Conservation (phyloP, 2,329 filamentous ascomycete species). For the Ceratocystis alfenasii region DNA sequence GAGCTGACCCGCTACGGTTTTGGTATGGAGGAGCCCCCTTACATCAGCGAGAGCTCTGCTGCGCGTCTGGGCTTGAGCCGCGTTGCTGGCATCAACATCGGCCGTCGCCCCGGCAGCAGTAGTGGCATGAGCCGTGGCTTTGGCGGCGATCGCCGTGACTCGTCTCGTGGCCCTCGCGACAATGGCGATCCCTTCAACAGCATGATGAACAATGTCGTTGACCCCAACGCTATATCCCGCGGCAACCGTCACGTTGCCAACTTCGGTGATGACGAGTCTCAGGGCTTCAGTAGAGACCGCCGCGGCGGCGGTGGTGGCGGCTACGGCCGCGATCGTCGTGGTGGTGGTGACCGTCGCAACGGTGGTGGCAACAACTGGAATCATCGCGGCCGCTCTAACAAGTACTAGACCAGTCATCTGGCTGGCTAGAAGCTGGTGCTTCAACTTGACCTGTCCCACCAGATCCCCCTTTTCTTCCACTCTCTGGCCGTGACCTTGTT, state of each 20-base stretch:
- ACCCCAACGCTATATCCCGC: conserved; percentile 13
- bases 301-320: conserved; percentile 21
- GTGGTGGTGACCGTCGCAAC: conserved; percentile 14
- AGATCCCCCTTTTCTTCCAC: neutral
- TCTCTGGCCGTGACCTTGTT: neutral
- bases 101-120: conserved; percentile 13
- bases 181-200: conserved; percentile 17
- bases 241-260: conserved; percentile 12
- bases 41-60: conserved; percentile 26
- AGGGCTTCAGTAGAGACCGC: conserved; percentile 21
- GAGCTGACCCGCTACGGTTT: conserved; percentile 40
- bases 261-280: conserved; percentile 20
- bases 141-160: conserved; percentile 14
- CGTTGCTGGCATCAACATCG: conserved; percentile 30
- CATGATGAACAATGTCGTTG: conserved; percentile 17
- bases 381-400: conserved; percentile 12
- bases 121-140: conserved; percentile 17
- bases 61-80: conserved; percentile 29
- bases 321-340: conserved; percentile 23
- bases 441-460: neutral
- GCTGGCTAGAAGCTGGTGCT: too few species aligned
- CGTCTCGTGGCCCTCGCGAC: neutral
- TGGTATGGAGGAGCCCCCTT: conserved; percentile 41
- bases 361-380: conserved; percentile 4
- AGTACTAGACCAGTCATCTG: conserved; percentile 4